phyloP scores from a whole-genome alignment of 208 protist genomes.

The Trypanosomatidae sp. region DNA sequence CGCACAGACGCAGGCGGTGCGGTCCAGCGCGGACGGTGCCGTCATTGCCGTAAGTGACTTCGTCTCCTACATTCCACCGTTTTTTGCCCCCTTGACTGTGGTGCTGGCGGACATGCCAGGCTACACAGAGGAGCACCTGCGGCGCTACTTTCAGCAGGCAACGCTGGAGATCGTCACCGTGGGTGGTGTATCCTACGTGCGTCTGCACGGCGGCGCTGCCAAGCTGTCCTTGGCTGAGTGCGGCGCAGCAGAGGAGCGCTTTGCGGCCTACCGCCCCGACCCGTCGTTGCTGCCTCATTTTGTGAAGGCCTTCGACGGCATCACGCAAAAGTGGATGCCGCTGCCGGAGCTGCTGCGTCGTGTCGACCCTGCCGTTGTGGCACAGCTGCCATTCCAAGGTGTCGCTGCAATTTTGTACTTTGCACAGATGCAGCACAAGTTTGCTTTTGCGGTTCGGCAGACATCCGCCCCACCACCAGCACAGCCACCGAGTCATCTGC shows the following conservation, averaged over 20 bases:
- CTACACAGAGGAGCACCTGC: slow-evolving; percentile 85
- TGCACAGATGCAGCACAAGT: slow-evolving; percentile 91
- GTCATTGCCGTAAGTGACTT: slow-evolving; percentile 78
- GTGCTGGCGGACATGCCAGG: slow-evolving; percentile 77
- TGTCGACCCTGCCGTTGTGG: slow-evolving; percentile 40
- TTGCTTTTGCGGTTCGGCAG: slow-evolving; percentile 67
- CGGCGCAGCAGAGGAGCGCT: slow-evolving; percentile 55
- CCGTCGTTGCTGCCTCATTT: slow-evolving; percentile 38
- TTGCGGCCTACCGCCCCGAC: slow-evolving; percentile 49
- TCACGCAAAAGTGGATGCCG: slow-evolving; percentile 75
- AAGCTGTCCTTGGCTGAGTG: slow-evolving; percentile 58
- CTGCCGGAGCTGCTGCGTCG: slow-evolving; percentile 68
- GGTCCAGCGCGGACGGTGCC: slow-evolving; percentile 51
- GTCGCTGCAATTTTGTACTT: slow-evolving; percentile 79
- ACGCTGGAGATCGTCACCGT: slow-evolving; percentile 77
- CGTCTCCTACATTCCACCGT: slow-evolving; percentile 78
- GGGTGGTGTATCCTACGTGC: slow-evolving; percentile 52
- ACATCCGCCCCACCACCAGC: too few relatives aligned
- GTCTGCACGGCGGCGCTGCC: slow-evolving; percentile 73
- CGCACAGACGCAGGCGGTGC: too few relatives aligned
- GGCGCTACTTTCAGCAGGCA: slow-evolving; percentile 59
- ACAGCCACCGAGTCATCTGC: too few relatives aligned
- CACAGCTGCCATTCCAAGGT: slow-evolving; percentile 59
- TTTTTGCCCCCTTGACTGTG: slow-evolving; percentile 76
- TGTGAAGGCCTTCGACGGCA: slow-evolving; percentile 52